Base-by-base conservation (phyloP, 169 alveolate species). In the Eimeria falciformis region DNA sequence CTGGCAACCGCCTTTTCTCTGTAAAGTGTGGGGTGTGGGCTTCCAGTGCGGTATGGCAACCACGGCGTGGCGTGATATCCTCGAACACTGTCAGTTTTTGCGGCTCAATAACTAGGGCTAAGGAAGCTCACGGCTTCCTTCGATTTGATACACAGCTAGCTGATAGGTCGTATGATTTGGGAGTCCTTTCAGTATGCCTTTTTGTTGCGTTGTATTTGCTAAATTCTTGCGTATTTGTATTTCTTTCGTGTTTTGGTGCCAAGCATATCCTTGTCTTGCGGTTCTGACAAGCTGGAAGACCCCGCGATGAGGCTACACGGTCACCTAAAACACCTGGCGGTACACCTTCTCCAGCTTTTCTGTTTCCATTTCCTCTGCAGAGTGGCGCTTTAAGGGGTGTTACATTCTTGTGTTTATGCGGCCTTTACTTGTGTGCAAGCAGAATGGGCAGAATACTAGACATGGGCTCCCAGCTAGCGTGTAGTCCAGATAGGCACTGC, bases 391-490 rank as follows among this genome's bases (percentile, higher is more conserved):
- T 18, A 14, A 6, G 37, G 55, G 89, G 89, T 81, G 89, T 55
- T 53, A 23, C 89, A 81, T 81, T 27, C 17, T 17, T 14, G 18
- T 6, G 33, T 17, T 3, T 55, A 29, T 53, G 18, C 55, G 25
- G 58, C 62, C n/a, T 50, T 50, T 29, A 5, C 1, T 25, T 9
- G 11, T 1, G 18, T 14, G 33, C 17, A 75, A 12, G 69, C 43
- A 50, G 65, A 46, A n/a, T 17, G 27, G 65, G 43, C n/a, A n/a
- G n/a, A n/a, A n/a, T n/a, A n/a, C n/a, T n/a, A n/a, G 96, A 92
- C 91, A 50, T 58, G 46, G 94, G 93, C 58, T 91, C 97, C 97
- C 97, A 94, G 97, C 97, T 96, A 96, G 94, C 96, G 94, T 77
- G 84, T 87, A 84, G 91, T 65, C 90, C 85, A 29, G 55, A 88